Conservation (phyloP, 345 rosid genomes). For the Ceriops decandra region DNA sequence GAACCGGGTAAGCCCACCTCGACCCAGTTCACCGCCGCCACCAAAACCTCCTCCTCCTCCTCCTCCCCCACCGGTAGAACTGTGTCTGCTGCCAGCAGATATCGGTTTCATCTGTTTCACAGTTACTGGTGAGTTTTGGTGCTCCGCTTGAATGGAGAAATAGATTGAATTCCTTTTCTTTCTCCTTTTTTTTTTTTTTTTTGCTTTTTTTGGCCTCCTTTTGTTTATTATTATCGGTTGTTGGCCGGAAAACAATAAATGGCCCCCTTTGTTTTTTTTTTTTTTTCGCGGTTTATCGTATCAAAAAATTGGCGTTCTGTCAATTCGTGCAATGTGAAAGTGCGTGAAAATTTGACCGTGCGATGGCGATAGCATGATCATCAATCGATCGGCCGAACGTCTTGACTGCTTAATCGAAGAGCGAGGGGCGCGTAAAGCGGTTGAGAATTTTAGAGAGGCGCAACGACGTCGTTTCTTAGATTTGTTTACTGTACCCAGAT, state of each 20-base stretch:
- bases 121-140: neutral
- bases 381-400: neutral
- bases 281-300: too few relatives aligned
- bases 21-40: conserved; percentile 39
- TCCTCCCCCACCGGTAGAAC: conserved; percentile 24
- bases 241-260: neutral
- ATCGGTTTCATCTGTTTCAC: conserved; percentile 54
- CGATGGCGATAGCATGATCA: neutral
- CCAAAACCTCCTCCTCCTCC: conserved; percentile 3
- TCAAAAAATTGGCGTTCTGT: too few relatives aligned
- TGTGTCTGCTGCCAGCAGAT: conserved; percentile 39
- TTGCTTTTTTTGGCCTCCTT: neutral
- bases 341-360: neutral
- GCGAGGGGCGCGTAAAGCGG: neutral
- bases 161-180: neutral
- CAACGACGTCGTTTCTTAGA: neutral
- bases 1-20: conserved; percentile 54
- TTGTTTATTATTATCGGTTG: neutral
- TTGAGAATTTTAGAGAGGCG: neutral
- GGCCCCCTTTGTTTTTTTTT: too few relatives aligned
- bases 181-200: neutral
- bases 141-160: neutral
- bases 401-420: neutral
- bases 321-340: too few relatives aligned
- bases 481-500: neutral